A percentile compares a stretch with the other conserved stretches of the same genome.
phyloP scores from a whole-genome alignment of 179 eudicot species.

The Heliamphora pulchella region DNA sequence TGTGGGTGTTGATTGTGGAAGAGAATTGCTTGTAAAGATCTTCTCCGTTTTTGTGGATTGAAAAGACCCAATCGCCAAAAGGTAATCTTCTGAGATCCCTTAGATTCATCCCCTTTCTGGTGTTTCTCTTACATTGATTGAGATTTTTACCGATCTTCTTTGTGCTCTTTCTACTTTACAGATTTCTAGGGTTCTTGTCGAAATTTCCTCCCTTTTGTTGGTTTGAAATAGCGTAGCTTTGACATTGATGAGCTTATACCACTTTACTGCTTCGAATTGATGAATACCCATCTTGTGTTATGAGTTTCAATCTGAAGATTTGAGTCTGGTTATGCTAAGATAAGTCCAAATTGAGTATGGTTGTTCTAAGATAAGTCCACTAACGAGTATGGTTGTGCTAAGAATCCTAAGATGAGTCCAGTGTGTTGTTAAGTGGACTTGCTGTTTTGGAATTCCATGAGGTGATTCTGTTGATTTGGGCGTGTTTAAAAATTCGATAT shows the following conservation, averaged over 20 bases:
- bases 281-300: background rate
- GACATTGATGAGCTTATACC: background rate
- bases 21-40: slow-evolving; percentile 11
- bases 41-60: slow-evolving; percentile 7
- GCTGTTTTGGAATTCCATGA: background rate
- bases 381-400: background rate
- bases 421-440: slow-evolving; percentile 2
- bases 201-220: background rate
- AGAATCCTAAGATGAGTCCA: slow-evolving; percentile 4
- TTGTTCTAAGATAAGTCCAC: background rate
- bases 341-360: background rate
- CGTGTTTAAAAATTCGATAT: background rate
- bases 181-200: slow-evolving; percentile 12
- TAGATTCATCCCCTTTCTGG: background rate
- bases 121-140: slow-evolving; percentile 4
- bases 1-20: background rate
- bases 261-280: background rate
- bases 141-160: background rate
- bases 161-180: background rate
- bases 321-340: slow-evolving; percentile 4
- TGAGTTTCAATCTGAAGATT: background rate
- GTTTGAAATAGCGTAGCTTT: background rate
- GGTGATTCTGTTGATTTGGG: slow-evolving; percentile 11
- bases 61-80: slow-evolving; percentile 7
- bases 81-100: slow-evolving; percentile 17